A percentile compares a stretch with the other conserved stretches of the same genome.
phyloP scores from a whole-genome alignment of 2,329 filamentous ascomycete genomes.

The Acephala macrosclerotiorum region DNA sequence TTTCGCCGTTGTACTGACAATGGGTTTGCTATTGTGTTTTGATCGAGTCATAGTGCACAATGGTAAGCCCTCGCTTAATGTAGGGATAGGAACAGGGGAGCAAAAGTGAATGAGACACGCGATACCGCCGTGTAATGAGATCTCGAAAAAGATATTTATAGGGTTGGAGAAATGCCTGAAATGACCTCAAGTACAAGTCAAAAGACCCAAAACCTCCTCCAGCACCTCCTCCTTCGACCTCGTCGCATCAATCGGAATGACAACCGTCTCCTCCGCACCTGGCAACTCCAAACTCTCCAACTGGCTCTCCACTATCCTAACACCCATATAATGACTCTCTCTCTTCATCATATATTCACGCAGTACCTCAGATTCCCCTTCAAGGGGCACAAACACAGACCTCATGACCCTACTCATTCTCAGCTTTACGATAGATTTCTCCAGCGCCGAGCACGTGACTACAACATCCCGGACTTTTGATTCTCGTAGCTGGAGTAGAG shows the following conservation, averaged over 20 bases:
- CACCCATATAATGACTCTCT: slow-evolving; percentile 48
- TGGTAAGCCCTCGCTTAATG: too few relatives aligned
- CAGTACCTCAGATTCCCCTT: slow-evolving; percentile 43
- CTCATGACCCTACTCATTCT: slow-evolving; percentile 28
- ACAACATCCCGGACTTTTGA: slow-evolving; percentile 42
- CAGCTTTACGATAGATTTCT: slow-evolving; percentile 47
- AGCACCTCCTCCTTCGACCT: slow-evolving; percentile 14
- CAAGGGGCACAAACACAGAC: slow-evolving; percentile 48
- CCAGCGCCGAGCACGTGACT: slow-evolving; percentile 51
- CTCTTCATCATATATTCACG: slow-evolving; percentile 40
- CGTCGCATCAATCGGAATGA: slow-evolving; percentile 42
- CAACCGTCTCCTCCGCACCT: slow-evolving; percentile 44
- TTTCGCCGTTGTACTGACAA: too few relatives aligned
- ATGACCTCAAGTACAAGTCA: neutral
- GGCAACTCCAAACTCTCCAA: slow-evolving; percentile 43
- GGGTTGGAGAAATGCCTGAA: too few relatives aligned
- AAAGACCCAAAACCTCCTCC: slow-evolving; percentile 17
- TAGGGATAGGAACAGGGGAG: too few relatives aligned
- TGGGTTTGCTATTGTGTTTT: too few relatives aligned
- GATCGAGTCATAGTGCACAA: too few relatives aligned
- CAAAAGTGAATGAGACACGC: too few relatives aligned
- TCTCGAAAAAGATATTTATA: too few relatives aligned
- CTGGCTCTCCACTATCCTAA: slow-evolving; percentile 47
- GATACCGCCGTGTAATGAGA: too few relatives aligned
- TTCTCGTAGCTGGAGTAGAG: slow-evolving; percentile 39